phyloP scores from a whole-genome alignment of 768 basidiomycete genomes.

The Trametes maxima region DNA sequence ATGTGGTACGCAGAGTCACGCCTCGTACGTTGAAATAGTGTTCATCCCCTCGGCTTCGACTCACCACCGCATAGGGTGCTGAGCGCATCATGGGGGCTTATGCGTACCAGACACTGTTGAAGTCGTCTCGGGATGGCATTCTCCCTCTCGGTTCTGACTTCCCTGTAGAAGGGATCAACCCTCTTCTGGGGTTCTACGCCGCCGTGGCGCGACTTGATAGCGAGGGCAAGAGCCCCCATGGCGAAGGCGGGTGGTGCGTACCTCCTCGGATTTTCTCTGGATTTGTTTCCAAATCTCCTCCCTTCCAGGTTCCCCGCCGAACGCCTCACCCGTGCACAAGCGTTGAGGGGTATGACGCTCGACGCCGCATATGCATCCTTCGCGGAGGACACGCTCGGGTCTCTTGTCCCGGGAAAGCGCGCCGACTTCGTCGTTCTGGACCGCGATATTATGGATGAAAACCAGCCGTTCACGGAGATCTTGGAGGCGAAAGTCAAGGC shows the following conservation, averaged over 20 bases:
- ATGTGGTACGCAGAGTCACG: constrained; percentile 92
- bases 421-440: constrained; percentile 90
- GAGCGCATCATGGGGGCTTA: constrained; percentile 87
- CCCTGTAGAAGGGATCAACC: constrained; percentile 90
- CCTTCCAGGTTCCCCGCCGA: constrained; percentile 69
- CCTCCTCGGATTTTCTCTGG: too few species aligned
- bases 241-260: constrained; percentile 76
- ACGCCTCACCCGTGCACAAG: constrained; percentile 76
- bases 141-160: constrained; percentile 92
- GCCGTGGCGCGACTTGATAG: constrained; percentile 73
- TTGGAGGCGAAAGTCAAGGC: constrained; percentile 64
- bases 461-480: constrained; percentile 58
- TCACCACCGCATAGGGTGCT: constrained; percentile 54
- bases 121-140: constrained; percentile 55
- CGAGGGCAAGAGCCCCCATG: constrained; percentile 81
- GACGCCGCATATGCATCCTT: constrained; percentile 91
- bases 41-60: neutral
- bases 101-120: constrained; percentile 78
- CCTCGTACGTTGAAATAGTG: constrained; percentile 47
- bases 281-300: neutral
- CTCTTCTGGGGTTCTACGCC: constrained; percentile 88
- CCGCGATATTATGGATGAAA: constrained; percentile 76
- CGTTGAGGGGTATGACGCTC: constrained; percentile 88
- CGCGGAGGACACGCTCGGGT: constrained; percentile 69
- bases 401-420: constrained; percentile 72